Evolutionary conservation across 2,329 filamentous ascomycete genomes (phyloP), one percentile per base, ranked within the genome.

Genomic region (Colletotrichum liriopes): DNA sequence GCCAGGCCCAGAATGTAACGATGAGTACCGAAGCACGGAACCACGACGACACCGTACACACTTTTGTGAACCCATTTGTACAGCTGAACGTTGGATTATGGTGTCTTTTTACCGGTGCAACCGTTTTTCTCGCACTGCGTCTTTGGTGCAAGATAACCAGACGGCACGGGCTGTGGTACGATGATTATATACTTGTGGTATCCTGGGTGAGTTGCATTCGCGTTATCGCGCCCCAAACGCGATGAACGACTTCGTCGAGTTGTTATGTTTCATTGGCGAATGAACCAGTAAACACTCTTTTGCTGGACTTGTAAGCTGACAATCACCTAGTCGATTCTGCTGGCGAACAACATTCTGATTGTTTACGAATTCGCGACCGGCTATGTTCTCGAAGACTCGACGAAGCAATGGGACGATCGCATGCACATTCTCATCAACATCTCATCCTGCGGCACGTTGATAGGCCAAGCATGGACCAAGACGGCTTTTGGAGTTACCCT

Each of bases 341-440:
- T 85, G n/a, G 77, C 78, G 47, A 87, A 85, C 76, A 82, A 88
- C 72, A 82, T 77, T 59, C 75, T 88, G 20, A 87, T 87, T 65
- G 77, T 84, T 1, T 74, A 83, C 59, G 79, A 88, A 70, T 88
- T 85, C 67, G 84, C 83, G 8, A 87, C 83, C 9, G 86, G 86
- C 62, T 88, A 88, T 72, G 82, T 86, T 1, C 77, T 81, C 45
- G 65, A 80, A 37, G 74, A 80, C 72, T 79, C 79, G 6, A 77
- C 79, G 1, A 77, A 84, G n/a, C 75, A 79, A 23, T 88, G 86
- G 86, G 83, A 85, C 70, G 85, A 87, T 73, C 82, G 82, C 65
- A 88, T 88, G 86, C 85, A 86, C 75, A 87, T 88, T 20, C 74
- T 88, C 67, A 87, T 88, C 80, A 86, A 84, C 73, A 77, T 81